These are phyloP conservation scores for Polyporus tsugae DNA, from an alignment of 1,284 basidiomycete species.

Conservation along the genomic window DNA sequence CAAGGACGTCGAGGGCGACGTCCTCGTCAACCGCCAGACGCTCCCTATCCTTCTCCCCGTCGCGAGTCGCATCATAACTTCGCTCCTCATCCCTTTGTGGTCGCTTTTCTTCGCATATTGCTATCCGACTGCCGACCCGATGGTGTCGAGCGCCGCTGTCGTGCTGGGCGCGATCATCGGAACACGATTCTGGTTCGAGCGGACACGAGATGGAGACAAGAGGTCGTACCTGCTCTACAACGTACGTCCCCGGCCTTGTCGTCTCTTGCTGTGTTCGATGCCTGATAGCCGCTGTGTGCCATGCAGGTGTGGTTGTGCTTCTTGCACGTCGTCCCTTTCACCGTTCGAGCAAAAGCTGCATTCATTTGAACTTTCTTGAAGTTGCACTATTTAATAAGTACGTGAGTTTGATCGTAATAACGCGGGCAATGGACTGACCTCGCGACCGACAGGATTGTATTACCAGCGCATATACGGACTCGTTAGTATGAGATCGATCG, in stretches of 20 bases:
- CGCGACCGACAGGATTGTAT: neutral
- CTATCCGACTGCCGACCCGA: neutral
- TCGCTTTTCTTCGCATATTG: slow-evolving; percentile 5
- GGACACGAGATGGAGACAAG: neutral
- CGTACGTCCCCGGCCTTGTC: neutral
- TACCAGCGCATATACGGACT: neutral
- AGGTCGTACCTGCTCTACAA: slow-evolving; percentile 12
- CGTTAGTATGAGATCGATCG: too few relatives aligned
- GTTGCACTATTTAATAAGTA: neutral
- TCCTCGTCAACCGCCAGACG: slow-evolving; percentile 44
- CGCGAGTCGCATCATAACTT: slow-evolving; percentile 7
- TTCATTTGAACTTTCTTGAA: neutral
- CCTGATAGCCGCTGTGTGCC: neutral
- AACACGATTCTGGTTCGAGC: neutral
- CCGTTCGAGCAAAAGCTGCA: neutral
- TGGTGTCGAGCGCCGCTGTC: neutral
- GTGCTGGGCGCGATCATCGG: neutral
- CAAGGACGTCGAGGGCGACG: slow-evolving; percentile 49
- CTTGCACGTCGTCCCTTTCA: slow-evolving; percentile 2
- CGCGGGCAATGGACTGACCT: neutral
- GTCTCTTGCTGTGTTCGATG: neutral
- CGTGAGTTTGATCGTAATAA: neutral
- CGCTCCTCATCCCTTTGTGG: slow-evolving; percentile 15
- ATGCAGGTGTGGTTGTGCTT: neutral
- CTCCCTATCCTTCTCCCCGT: slow-evolving; percentile 46